These are phyloP conservation scores for Carex kokanica DNA, from an alignment of 176 grass and related monocot species.

Conservation along the genomic window DNA sequence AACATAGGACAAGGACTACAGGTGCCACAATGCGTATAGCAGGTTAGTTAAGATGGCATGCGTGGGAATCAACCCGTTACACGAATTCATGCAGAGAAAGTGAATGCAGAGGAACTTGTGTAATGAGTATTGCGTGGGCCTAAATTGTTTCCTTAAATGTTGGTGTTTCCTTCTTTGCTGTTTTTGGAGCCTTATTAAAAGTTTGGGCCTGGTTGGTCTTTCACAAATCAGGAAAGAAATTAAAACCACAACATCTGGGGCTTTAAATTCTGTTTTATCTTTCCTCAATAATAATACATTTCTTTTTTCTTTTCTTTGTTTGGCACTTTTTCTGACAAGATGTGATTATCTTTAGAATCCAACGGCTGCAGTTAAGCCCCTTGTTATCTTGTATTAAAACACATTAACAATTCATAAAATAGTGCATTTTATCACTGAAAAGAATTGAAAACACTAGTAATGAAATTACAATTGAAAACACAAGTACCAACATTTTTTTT, in stretches of 20 bases:
- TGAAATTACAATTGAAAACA: too few species aligned
- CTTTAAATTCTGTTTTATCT: not conserved
- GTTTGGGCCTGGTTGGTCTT: conserved; percentile 5
- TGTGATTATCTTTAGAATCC: not conserved
- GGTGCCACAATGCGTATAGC: not conserved
- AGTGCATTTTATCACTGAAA: too few species aligned
- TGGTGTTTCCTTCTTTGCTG: conserved; percentile 1
- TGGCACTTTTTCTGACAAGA: not conserved
- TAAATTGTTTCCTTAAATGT: conserved; percentile 8
- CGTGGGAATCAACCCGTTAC: not conserved
- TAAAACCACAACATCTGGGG: not conserved
- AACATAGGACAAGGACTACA: not conserved
- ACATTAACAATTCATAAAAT: too few species aligned
- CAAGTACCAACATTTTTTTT: too few species aligned
- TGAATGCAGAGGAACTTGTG: not conserved
- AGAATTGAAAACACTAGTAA: too few species aligned
- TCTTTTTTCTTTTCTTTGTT: not conserved
- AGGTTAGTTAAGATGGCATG: not conserved
- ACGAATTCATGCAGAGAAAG: not conserved
- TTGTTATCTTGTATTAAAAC: too few species aligned
- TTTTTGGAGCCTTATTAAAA: not conserved
- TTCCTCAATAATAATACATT: not conserved
- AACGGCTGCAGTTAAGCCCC: not conserved
- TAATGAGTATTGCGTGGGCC: not conserved
- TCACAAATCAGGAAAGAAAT: conserved; percentile 2